phyloP scores from a whole-genome alignment of 2,329 filamentous ascomycete genomes.

The Thielaviopsis populi region DNA sequence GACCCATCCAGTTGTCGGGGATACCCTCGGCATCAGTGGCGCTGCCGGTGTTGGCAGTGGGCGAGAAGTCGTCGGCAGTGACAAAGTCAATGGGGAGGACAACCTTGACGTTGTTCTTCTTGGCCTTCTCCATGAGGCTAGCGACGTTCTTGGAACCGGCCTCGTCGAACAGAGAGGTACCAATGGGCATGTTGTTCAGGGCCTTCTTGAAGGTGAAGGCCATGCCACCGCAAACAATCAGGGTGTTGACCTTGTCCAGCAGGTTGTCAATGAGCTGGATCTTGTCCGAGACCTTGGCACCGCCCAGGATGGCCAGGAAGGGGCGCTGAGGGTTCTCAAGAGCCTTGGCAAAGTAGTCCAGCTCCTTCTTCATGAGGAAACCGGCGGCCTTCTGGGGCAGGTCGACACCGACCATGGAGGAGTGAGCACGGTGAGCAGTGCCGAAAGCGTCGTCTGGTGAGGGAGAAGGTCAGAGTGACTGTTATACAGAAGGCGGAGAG shows the following conservation, averaged over 20 bases:
- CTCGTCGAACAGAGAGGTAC: conserved; percentile 84
- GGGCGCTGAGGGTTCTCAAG: conserved; percentile 86
- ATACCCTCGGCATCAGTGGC: conserved; percentile 77
- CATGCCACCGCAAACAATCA: conserved; percentile 96
- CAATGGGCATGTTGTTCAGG: conserved; percentile 79
- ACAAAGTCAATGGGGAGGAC: conserved; percentile 91
- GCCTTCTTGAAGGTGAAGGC: conserved; percentile 99
- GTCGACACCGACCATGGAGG: conserved; percentile 95
- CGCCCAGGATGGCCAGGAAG: conserved; percentile 96
- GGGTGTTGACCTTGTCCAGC: conserved; percentile 90
- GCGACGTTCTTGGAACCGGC: conserved; percentile 82
- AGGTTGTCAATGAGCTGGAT: conserved; percentile 99
- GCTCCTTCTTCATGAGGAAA: conserved; percentile 99
- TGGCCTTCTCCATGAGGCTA: conserved; percentile 82
- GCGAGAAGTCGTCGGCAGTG: conserved; percentile 86
- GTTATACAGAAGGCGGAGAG: no score
- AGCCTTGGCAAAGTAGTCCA: conserved; percentile 97
- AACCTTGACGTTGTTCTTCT: conserved; percentile 90
- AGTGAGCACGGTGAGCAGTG: conserved; percentile 95
- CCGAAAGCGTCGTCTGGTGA: conserved; percentile 66
- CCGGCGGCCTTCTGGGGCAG: conserved; percentile 93
- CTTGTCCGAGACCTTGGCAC: conserved; percentile 98
- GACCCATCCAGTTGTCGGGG: conserved; percentile 93
- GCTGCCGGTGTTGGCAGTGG: conserved; percentile 63
- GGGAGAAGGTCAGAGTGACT: no score